Conservation (phyloP, 495 filamentous ascomycete genomes). For the Glonium stellatum region DNA sequence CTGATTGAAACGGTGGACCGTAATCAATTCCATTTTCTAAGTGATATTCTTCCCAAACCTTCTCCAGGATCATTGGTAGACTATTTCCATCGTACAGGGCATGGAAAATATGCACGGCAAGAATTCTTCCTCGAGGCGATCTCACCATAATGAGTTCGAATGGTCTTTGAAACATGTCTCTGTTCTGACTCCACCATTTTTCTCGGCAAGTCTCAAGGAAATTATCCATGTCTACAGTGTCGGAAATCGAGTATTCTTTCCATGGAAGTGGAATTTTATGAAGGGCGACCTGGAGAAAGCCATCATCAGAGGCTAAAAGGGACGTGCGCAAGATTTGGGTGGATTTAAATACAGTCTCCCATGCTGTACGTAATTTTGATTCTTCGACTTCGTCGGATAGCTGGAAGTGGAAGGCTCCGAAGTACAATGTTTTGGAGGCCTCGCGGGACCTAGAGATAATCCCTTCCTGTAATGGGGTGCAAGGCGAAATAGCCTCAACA, state of each 20-base stretch:
- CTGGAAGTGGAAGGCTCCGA: conserved; percentile 58
- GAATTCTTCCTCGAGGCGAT: conserved; percentile 29
- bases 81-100: conserved; percentile 84
- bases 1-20: conserved; percentile 46
- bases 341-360: conserved; percentile 41
- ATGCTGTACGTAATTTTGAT: conserved; percentile 43
- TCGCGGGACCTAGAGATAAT: conserved; percentile 65
- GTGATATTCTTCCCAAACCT: conserved; percentile 44
- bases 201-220: conserved; percentile 29
- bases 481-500: conserved; percentile 67
- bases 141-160: conserved; percentile 43
- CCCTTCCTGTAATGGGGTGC: conserved; percentile 72
- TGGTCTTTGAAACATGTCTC: conserved; percentile 29
- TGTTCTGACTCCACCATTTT: conserved; percentile 41
- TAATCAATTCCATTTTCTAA: conserved; percentile 8
- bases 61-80: conserved; percentile 56
- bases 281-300: conserved; percentile 62
- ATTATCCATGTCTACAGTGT: conserved; percentile 31
- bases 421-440: conserved; percentile 53
- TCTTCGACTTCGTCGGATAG: conserved; percentile 41
- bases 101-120: conserved; percentile 70
- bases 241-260: conserved; percentile 33
- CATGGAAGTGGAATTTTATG: conserved; percentile 44
- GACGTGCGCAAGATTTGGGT: conserved; percentile 57
- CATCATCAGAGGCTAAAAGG: conserved; percentile 60